Conservation (phyloP, 2,329 filamentous ascomycete species). For the Verticillium nubilum region DNA sequence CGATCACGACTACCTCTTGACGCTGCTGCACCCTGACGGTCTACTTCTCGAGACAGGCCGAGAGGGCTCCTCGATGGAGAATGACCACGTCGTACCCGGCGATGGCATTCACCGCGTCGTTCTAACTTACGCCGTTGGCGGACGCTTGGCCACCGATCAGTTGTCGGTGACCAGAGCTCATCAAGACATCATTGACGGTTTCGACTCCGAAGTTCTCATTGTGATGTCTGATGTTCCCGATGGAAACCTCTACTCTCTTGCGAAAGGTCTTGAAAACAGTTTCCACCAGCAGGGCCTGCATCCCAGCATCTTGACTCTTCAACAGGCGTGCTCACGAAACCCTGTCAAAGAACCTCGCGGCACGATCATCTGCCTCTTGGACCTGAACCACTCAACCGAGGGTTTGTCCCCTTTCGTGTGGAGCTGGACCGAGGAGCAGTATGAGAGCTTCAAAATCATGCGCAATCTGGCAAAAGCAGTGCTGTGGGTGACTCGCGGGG, state of each 20-base stretch:
- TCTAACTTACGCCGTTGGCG: neutral
- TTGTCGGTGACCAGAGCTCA: neutral
- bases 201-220: neutral
- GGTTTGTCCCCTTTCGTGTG: conserved; percentile 22
- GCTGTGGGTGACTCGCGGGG: conserved; percentile 42
- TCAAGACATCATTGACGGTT: neutral
- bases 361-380: conserved; percentile 41
- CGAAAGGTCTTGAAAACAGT: neutral
- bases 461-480: conserved; percentile 29
- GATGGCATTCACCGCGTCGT: neutral
- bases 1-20: conserved; percentile 11
- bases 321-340: neutral
- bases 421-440: conserved; percentile 31
- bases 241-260: neutral
- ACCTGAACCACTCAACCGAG: conserved; percentile 21
- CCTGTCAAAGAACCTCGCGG: neutral
- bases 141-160: neutral
- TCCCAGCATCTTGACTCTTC: neutral
- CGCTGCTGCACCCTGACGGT: conserved; percentile 22
- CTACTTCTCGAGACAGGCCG: conserved; percentile 17
- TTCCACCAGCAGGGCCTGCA: neutral
- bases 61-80: conserved; percentile 1
- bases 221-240: neutral
- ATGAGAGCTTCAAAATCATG: conserved; percentile 33
- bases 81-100: neutral